Base-by-base conservation (phyloP, 345 rosid species). In the Arabidopsis arenosa region DNA sequence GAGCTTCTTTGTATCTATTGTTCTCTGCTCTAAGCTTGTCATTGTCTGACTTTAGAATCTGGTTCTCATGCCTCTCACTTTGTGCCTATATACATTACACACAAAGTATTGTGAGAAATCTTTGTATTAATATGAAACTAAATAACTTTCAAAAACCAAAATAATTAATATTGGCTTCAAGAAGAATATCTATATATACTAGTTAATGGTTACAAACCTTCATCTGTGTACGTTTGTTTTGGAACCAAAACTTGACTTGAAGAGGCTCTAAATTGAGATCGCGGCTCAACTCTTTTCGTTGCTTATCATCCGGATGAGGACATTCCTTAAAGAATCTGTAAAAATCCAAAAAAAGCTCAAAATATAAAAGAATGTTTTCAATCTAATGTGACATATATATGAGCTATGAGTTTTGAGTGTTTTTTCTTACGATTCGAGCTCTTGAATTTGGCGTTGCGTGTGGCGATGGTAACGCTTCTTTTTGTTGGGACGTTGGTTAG, bases 191-290 rank as follows among this genome's bases (percentile, higher is more conserved):
- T 48, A 15, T 43, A n/a, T 9, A 13, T 21, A 70, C 28, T 37
- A 0, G 35, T 55, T 5, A n/a, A 35, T 47, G 11, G 36, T 30
- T 41, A 72, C 44, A 30, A 21, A 92, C 99, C 99, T 95, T 95
- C 92, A 90, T 88, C 76, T 92, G 99, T 32, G 99, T 95, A 43
- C 97, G 98, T 80, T 92, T 94, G 85, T 92, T 94, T 84, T 94
- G 98, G 81, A 94, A 94, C 98, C 99, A 95, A 82, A 95, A 95
- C 73, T 95, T 95, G 44, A 95, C 83, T 78, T 95, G 99, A 74
- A 95, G 79, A 55, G 97, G 97, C 80, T 92, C 97, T 69, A 95
- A 75, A 33, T 79, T 79, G 48, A 95, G 85, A 78, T 89, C 91
- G 0, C 96, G 84, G 68, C 99, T 83, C 75, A 95, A 82, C 83